These are phyloP conservation scores for Diaporthe sp. DNA, from an alignment of 2,329 filamentous ascomycete genomes.

Conservation along the genomic window DNA sequence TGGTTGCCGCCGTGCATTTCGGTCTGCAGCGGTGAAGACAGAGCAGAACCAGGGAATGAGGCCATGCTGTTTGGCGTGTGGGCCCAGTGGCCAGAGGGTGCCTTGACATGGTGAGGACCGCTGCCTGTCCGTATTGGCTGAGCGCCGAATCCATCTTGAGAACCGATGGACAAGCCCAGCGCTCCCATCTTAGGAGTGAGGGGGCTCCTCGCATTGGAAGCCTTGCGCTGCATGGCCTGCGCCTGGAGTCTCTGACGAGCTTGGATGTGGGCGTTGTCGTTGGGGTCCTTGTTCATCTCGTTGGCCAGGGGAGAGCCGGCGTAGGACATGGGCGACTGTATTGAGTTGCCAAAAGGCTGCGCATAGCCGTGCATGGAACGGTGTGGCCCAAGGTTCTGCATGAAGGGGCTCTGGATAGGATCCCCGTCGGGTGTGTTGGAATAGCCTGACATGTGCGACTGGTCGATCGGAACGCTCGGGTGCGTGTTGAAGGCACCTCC, in stretches of 20 bases:
- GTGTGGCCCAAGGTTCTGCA: conserved; percentile 83
- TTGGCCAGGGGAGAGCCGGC: conserved; percentile 64
- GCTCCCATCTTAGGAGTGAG: conserved; percentile 90
- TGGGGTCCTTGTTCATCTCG: conserved; percentile 63
- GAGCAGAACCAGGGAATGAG: conserved; percentile 90
- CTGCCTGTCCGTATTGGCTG: conserved; percentile 83
- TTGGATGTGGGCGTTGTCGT: conserved; percentile 69
- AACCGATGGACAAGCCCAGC: conserved; percentile 78
- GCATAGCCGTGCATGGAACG: conserved; percentile 74
- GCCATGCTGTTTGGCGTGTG: conserved; percentile 86
- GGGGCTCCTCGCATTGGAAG: conserved; percentile 81
- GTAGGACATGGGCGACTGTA: conserved; percentile 67
- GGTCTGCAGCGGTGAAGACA: conserved; percentile 83
- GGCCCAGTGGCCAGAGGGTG: conserved; percentile 90
- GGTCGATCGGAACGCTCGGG: conserved; percentile 75
- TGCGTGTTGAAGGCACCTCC: conserved; percentile 65
- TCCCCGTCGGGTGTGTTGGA: conserved; percentile 93
- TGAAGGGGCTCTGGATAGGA: conserved; percentile 91
- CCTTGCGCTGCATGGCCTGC: conserved; percentile 78
- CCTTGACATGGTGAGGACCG: conserved; percentile 78
- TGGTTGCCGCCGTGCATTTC: conserved; percentile 71
- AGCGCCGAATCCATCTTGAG: conserved; percentile 79
- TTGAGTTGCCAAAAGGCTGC: conserved; percentile 67
- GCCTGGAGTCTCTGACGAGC: conserved; percentile 69
- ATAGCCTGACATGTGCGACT: conserved; percentile 81